These are phyloP conservation scores for Tylopilus rubrobrunneus DNA, from an alignment of 768 basidiomycete species.

Conservation along the genomic window DNA sequence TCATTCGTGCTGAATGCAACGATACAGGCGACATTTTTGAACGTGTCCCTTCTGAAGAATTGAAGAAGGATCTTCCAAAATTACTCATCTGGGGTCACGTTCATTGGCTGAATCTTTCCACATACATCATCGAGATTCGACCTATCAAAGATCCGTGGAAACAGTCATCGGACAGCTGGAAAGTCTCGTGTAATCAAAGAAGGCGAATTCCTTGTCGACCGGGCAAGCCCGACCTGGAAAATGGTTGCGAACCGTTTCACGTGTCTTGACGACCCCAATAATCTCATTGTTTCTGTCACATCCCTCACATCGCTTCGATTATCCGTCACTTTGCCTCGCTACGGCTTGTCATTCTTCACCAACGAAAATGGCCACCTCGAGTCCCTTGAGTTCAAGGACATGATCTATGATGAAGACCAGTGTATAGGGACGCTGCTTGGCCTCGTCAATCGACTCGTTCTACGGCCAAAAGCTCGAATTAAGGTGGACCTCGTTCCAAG, in stretches of 20 bases:
- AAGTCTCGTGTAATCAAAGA: not conserved
- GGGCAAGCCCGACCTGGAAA: not conserved
- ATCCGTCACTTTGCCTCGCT: not conserved
- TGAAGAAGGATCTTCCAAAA: too few relatives aligned
- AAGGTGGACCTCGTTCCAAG: not conserved
- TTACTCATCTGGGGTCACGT: not conserved
- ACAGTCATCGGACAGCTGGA: not conserved
- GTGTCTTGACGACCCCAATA: not conserved
- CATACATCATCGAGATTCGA: not conserved
- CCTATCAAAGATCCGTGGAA: not conserved
- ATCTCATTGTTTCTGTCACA: not conserved
- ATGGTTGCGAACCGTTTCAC: not conserved
- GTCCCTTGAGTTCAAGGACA: not conserved
- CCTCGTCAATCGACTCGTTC: not conserved
- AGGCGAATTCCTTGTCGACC: not conserved
- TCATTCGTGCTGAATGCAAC: too few relatives aligned
- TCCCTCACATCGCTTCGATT: not conserved
- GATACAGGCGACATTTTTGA: too few relatives aligned
- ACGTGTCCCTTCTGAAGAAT: too few relatives aligned
- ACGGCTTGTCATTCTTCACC: not conserved
- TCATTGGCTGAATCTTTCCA: not conserved
- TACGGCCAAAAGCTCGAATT: not conserved
- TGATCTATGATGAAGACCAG: conserved; percentile 1
- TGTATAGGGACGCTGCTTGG: not conserved
- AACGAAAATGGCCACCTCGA: not conserved